Evolutionary conservation across 2,329 filamentous ascomycete species (phyloP).

Genomic region (Stemphylium beticola): DNA sequence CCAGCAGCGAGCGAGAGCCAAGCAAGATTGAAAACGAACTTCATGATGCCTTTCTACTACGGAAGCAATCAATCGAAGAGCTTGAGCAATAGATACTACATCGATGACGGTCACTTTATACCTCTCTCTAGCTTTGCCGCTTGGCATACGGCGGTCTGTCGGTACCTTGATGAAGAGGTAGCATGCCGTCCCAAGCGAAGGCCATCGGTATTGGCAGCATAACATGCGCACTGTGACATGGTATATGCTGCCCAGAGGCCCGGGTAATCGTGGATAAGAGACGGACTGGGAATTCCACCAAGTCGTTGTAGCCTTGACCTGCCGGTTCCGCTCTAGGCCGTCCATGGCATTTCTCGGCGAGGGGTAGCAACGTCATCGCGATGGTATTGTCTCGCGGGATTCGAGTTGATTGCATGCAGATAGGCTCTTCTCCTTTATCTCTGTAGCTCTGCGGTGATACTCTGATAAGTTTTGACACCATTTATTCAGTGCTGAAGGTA

Average conservation of each 20-base stretch:
- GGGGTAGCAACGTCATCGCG: conserved; percentile 22
- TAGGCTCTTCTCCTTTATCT: neutral
- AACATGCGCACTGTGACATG: conserved; percentile 12
- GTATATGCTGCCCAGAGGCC: conserved; percentile 2
- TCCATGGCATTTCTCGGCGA: conserved; percentile 31
- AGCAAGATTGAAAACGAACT: conserved; percentile 18
- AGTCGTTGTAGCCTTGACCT: conserved; percentile 25
- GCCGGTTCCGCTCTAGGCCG: conserved; percentile 24
- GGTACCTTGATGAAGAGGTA: conserved; percentile 4
- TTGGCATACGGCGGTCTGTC: neutral
- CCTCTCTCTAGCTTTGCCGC: neutral
- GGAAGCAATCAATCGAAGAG: neutral
- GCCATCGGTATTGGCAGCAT: conserved; percentile 6
- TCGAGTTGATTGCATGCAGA: too few species aligned
- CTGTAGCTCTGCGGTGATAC: neutral
- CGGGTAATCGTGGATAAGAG: conserved; percentile 15
- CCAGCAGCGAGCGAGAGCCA: conserved; percentile 24
- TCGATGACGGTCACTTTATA: conserved; percentile 4
- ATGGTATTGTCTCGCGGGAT: neutral
- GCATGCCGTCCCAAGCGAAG: conserved; percentile 1
- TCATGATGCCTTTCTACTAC: conserved; percentile 17
- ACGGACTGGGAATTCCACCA: conserved; percentile 12
- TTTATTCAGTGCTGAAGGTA: too few species aligned
- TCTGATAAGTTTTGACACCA: neutral
- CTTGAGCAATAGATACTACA: neutral